Evolutionary conservation across 306 rosid species (phyloP).

Genomic region (Inga oerstediana): DNA sequence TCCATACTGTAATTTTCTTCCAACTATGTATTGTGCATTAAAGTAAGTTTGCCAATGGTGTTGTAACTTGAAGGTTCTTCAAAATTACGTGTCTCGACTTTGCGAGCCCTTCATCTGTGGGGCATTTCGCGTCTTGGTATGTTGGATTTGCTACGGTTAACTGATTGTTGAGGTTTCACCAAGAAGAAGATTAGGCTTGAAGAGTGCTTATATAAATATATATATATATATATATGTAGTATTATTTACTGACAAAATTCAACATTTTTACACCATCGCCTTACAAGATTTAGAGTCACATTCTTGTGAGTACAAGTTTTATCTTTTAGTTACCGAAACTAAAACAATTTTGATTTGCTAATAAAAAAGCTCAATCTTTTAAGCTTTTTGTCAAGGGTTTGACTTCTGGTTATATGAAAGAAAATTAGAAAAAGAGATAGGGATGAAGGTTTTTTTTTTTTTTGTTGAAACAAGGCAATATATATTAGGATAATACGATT

Average conservation of each 20-base stretch:
- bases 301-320: not conserved
- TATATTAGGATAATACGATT: too few relatives aligned
- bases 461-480: too few relatives aligned
- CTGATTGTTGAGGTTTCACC: too few relatives aligned
- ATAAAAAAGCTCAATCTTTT: too few relatives aligned
- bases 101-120: not conserved
- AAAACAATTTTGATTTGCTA: not conserved
- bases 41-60: not conserved
- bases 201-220: not conserved
- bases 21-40: constrained; percentile 28
- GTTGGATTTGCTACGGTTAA: not conserved
- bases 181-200: too few relatives aligned
- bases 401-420: too few relatives aligned
- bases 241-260: not conserved
- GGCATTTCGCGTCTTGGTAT: not conserved
- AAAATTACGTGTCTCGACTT: not conserved
- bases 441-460: too few relatives aligned
- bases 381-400: too few relatives aligned
- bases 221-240: not conserved
- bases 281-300: not conserved
- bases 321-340: not conserved
- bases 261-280: too few relatives aligned
- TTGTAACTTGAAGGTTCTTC: constrained; percentile 1
- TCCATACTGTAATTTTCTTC: constrained; percentile 35
- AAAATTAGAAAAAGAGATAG: too few relatives aligned